Base-by-base conservation (phyloP, 345 rosid species). In the Stellera chamaejasme region DNA sequence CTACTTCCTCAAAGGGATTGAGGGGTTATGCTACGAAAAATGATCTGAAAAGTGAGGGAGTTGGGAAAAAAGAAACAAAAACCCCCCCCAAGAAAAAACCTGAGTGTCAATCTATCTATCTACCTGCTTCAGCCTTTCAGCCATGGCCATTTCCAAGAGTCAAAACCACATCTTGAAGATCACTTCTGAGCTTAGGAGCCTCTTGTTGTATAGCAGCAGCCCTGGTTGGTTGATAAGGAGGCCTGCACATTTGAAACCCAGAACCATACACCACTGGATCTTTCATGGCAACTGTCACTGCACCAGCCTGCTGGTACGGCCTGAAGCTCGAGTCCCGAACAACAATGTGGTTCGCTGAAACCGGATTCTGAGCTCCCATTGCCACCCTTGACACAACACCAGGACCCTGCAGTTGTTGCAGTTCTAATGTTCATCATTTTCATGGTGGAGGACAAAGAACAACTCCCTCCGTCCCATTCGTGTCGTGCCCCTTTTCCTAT, bases 141-240 rank as follows among this genome's bases (percentile, higher is more conserved):
- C 43, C 62, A 56, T 44, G 77, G 3, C 76, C 70, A 62, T 52
- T 70, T 69, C 95, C 95, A 11, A 86, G 69, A 16, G 95, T 80
- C 50, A 86, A 70, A 45, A 86, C 73, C 66, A 86, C 83, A 28
- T 82, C 95, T 61, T 75, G 76, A 42, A 86, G 81, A 65, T 83
- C 90, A 65, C 69, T 77, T 63, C 78, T 71, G n/a, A 64, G 71
- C 66, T 72, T 72, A 39, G 77, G 57, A 43, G 77, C 55, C 52
- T 75, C 78, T 53, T 71, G 65, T 44, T 45, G 70, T 56, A 41
- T 36, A n/a, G 68, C 48, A 11, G 16, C 23, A 6, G 59, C 56
- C 2, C 39, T 32, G 39, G 39, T 32, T 32, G 39, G 7, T 32
- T 32, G 39, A 32, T 59, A 70, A 44, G 56, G 64, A 10, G 70